phyloP scores from a whole-genome alignment of 2,329 filamentous ascomycete genomes.

The Phyllosticta citriasiana region DNA sequence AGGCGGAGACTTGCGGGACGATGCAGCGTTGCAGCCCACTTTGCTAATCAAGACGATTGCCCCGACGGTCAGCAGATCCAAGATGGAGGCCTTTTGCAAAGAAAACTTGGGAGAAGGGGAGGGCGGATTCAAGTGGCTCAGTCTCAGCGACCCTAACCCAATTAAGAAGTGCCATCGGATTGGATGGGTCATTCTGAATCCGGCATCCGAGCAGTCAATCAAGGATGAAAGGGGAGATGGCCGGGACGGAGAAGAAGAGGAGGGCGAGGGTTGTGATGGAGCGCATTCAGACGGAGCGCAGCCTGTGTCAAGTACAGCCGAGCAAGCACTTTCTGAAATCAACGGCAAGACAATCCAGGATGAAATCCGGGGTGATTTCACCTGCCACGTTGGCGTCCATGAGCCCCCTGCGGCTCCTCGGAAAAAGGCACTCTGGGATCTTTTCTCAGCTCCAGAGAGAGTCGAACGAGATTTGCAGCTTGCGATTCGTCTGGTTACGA shows the following conservation, averaged over 20 bases:
- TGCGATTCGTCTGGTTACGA: slow-evolving; percentile 70
- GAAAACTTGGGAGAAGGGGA: slow-evolving; percentile 86
- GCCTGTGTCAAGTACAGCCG: slow-evolving; percentile 48
- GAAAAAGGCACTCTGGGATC: slow-evolving; percentile 93
- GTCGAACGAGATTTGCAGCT: slow-evolving; percentile 83
- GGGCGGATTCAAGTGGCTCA: slow-evolving; percentile 91
- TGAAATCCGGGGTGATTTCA: slow-evolving; percentile 86
- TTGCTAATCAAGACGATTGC: slow-evolving; percentile 97
- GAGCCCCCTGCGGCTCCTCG: slow-evolving; percentile 75
- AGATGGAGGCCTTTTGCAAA: slow-evolving; percentile 88
- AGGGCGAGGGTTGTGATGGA: slow-evolving; percentile 39
- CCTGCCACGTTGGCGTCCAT: slow-evolving; percentile 93
- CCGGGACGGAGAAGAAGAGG: slow-evolving; percentile 58
- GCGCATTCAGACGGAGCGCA: slow-evolving; percentile 19
- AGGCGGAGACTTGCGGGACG: slow-evolving; percentile 80
- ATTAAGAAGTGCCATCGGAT: slow-evolving; percentile 96
- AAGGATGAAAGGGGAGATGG: slow-evolving; percentile 63
- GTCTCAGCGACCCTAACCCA: slow-evolving; percentile 91
- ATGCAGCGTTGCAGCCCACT: slow-evolving; percentile 79
- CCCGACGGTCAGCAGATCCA: slow-evolving; percentile 86
- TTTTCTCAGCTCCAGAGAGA: slow-evolving; percentile 89
- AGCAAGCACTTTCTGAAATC: slow-evolving; percentile 84
- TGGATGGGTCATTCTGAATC: slow-evolving; percentile 95
- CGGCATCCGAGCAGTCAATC: slow-evolving; percentile 56
- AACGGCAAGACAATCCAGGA: slow-evolving; percentile 98